Evolutionary conservation across 106 monocot genomes (phyloP), one percentile per base, ranked within the genome.

Genomic region (Apostasia ramifera): DNA sequence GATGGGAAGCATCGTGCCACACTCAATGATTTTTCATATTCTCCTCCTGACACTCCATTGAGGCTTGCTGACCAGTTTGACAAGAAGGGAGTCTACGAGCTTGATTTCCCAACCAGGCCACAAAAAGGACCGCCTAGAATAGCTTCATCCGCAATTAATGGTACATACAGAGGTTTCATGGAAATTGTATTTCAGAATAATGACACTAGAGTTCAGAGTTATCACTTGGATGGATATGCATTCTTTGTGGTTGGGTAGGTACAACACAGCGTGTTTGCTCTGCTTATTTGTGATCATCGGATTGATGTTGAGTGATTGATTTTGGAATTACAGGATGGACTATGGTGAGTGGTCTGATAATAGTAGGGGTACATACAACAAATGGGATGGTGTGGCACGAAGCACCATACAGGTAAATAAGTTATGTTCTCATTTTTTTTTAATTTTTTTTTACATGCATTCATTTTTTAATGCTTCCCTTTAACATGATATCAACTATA

Each of bases 111-210:
- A 13, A 80, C 71, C 2, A 78, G 58, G 58, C 82, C 85, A n/a
- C 49, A 70, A 63, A 47, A 48, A 68, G 72, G 84, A 9, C 59
- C 82, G 59, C 85, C 80, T 7, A 65, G 43, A 47, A 60, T 83
- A 11, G 78, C 63, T 63, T 55, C 76, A 43, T 89, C 89, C 48
- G 59, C 85, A 47, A 89, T 89, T 66, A 80, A 89, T 80, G 80
- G 74, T 10, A 73, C 79, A 51, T 89, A 78, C 69, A 82, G 59
- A 72, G 82, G 85, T 26, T 89, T 89, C 71, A 80, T 89, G 77
- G 89, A 89, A 62, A 85, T 89, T 37, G 69, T 89, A 72, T 85
- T 89, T 58, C 89, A 89, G 80, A 89, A 89, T 66, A 89, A 89
- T 81, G 82, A 83, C 47, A 85, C 85, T 47, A 73, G 26, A 59